These are phyloP conservation scores for Scenedesmus sp. DNA, from an alignment of 163 green algal species.

Conservation along the genomic window DNA sequence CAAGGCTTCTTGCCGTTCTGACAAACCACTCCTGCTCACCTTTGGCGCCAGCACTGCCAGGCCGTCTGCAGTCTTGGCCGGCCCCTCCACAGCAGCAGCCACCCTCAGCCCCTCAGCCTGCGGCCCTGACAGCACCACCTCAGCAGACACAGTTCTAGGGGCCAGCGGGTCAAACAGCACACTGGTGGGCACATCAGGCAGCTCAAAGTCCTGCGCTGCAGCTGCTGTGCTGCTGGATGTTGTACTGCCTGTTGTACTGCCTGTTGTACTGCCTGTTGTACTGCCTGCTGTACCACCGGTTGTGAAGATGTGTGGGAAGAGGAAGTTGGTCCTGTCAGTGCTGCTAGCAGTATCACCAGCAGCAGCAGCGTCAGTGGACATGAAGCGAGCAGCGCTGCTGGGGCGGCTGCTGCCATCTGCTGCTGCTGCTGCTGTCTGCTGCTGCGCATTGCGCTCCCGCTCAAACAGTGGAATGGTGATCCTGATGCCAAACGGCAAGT, in stretches of 20 bases:
- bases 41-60: neutral
- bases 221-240: neutral
- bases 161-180: constrained; percentile 58
- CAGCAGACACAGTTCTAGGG: constrained; percentile 34
- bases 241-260: neutral
- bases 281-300: neutral
- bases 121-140: constrained; percentile 18
- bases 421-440: neutral
- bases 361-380: neutral
- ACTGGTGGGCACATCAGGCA: constrained; percentile 48
- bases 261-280: neutral
- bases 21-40: too few species aligned
- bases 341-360: neutral
- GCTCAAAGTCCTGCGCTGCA: neutral
- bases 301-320: neutral
- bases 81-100: neutral
- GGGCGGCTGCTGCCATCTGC: neutral
- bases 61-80: constrained; percentile 11
- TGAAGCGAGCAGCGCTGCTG: neutral
- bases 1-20: too few species aligned
- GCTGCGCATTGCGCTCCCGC: neutral
- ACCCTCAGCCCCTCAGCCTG: too few species aligned
- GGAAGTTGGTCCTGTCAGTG: neutral
- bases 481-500: neutral
- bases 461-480: constrained; percentile 4